A percentile compares a stretch with the other conserved stretches of the same genome.
phyloP scores from a whole-genome alignment of 169 alveolate genomes.

The Babesia ovata region DNA sequence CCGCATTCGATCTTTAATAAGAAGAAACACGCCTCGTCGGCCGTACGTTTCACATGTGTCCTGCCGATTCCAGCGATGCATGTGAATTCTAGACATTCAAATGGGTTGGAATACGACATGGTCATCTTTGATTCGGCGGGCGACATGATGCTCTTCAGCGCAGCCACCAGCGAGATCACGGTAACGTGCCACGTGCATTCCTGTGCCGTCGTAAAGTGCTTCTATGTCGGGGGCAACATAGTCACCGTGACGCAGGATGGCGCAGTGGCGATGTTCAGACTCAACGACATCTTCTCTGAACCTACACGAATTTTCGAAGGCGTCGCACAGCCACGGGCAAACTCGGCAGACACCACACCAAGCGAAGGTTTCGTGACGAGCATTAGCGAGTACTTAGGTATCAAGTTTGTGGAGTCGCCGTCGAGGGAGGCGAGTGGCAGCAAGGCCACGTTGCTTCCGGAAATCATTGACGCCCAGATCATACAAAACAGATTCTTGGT shows the following conservation, averaged over 20 bases:
- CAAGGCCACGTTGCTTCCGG: conserved; percentile 6
- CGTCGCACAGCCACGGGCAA: conserved; percentile 16
- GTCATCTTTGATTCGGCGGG: conserved; percentile 55
- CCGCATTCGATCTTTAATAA: conserved; percentile 23
- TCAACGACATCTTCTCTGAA: conserved; percentile 28
- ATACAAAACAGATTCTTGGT: conserved; percentile 42
- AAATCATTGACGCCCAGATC: conserved; percentile 37
- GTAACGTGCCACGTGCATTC: conserved; percentile 29
- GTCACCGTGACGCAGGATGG: conserved; percentile 60
- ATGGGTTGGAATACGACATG: conserved; percentile 36
- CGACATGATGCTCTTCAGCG: conserved; percentile 47
- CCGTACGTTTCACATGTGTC: conserved; percentile 37
- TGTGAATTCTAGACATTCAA: not conserved
- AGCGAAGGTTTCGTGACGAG: conserved; percentile 35
- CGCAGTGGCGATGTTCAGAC: conserved; percentile 32
- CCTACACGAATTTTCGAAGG: conserved; percentile 58
- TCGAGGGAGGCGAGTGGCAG: conserved; percentile 9
- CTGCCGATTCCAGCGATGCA: conserved; percentile 20
- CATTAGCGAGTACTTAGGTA: conserved; percentile 56
- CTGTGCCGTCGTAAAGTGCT: conserved; percentile 41
- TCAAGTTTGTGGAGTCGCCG: conserved; percentile 22
- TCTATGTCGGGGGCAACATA: conserved; percentile 37
- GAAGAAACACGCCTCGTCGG: conserved; percentile 18
- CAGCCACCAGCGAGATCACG: conserved; percentile 25
- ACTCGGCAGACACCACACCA: conserved; percentile 6